Conservation (phyloP, 2,329 filamentous ascomycete genomes). For the Pseudocercospora eumusae region DNA sequence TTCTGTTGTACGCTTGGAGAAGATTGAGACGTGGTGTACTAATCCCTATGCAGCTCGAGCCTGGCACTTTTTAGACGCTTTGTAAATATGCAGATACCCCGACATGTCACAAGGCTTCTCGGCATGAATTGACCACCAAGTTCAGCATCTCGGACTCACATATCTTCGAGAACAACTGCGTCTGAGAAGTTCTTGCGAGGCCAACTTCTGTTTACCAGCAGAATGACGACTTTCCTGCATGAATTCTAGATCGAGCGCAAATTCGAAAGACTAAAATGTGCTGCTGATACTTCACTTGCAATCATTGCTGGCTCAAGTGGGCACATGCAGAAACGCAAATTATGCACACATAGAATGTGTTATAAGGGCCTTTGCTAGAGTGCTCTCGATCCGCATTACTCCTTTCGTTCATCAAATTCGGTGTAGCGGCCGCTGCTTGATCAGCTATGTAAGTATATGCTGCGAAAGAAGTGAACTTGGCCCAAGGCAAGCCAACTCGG, state of each 20-base stretch:
- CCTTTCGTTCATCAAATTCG: too few relatives aligned
- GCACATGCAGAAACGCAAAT: background rate
- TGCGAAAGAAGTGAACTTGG: background rate
- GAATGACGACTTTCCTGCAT: background rate
- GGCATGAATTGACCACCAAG: background rate
- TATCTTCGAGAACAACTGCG: background rate
- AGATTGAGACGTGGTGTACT: slow-evolving; percentile 5
- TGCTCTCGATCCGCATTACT: too few relatives aligned
- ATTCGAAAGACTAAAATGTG: background rate
- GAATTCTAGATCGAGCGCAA: background rate
- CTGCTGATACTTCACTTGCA: background rate
- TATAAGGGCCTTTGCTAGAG: background rate
- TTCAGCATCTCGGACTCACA: background rate
- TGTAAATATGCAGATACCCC: background rate
- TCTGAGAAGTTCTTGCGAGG: background rate
- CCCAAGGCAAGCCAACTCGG: background rate
- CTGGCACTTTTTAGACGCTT: slow-evolving; percentile 14
- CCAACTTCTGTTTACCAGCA: background rate
- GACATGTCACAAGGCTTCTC: background rate
- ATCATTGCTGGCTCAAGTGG: background rate
- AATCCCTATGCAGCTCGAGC: slow-evolving; percentile 16
- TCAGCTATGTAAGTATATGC: too few relatives aligned
- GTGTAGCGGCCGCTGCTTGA: too few relatives aligned
- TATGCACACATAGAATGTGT: background rate
- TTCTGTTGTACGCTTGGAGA: slow-evolving; percentile 8